Conservation (phyloP, 768 basidiomycete genomes). For the Royoungia palumana region DNA sequence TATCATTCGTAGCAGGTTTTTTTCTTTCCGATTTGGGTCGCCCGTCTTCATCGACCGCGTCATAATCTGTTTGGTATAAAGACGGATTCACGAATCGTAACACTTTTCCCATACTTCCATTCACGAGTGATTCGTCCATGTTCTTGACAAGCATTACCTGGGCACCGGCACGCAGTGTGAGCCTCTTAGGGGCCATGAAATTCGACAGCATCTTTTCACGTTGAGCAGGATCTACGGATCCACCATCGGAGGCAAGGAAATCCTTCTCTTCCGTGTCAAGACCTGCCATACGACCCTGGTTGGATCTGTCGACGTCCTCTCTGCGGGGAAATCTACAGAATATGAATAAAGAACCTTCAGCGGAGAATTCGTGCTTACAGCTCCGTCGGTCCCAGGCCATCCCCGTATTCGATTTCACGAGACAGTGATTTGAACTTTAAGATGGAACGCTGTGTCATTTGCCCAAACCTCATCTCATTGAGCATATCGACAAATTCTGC, state of each 20-base stretch:
- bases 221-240: slow-evolving; percentile 49
- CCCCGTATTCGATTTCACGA: slow-evolving; percentile 68
- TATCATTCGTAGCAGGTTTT: slow-evolving; percentile 27
- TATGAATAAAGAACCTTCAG: not conserved
- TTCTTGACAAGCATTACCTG: slow-evolving; percentile 99
- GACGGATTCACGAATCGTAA: slow-evolving; percentile 64
- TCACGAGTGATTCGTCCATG: slow-evolving; percentile 84
- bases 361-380: slow-evolving; percentile 49
- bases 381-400: slow-evolving; percentile 87
- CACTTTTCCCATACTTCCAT: slow-evolving; percentile 90
- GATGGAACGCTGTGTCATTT: slow-evolving; percentile 61
- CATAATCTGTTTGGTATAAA: slow-evolving; percentile 42
- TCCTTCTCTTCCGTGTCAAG: slow-evolving; percentile 52
- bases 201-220: slow-evolving; percentile 80
- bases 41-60: slow-evolving; percentile 33
- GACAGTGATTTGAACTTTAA: slow-evolving; percentile 66
- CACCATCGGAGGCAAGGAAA: slow-evolving; percentile 64
- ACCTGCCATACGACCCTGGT: slow-evolving; percentile 59
- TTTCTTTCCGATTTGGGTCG: slow-evolving; percentile 35
- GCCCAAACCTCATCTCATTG: slow-evolving; percentile 97
- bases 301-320: slow-evolving; percentile 88
- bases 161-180: slow-evolving; percentile 73
- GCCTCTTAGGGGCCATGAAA: slow-evolving; percentile 78
- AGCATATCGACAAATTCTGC: slow-evolving; percentile 93
- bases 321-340: slow-evolving; percentile 80